Base-by-base conservation (phyloP, 148 eudicot species). In the Silene conica region DNA sequence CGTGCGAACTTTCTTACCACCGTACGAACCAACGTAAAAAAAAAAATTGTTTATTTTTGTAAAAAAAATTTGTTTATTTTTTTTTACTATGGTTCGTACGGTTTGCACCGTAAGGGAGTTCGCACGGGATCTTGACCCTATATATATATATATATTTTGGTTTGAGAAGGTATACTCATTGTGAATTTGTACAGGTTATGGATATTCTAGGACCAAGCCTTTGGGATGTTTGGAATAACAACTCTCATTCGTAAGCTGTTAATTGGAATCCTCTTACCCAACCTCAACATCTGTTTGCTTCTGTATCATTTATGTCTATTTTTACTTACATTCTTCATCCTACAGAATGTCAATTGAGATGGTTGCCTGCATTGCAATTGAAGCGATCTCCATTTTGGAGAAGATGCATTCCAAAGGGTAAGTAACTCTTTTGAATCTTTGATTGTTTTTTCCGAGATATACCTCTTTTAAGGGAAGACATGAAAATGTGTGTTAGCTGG, bases 181-280 rank as follows among this genome's bases (percentile, higher is more conserved):
- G 11, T 7, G 31, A 48, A 38, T 81, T 6, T 45, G 64, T 82
- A 45, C 88, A 94, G 97, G 97, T 94, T 66, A 92, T 94, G 98
- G 98, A 91, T 75, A 92, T 94, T 88, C 90, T 94, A 48, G 98
- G 98, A 31, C 98, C 98, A 21, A 94, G 98, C 74, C 82, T 94
- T 61, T 91, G 96, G 98, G 97, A 94, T 80, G 93, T 91, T 61
- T 94, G 98, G 98, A 94, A 92, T 80, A 87, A 74, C 71, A 89
- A 85, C 73, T 79, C 90, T 67, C 92, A 92, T 63, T 77, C 93
- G 97, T 94, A 73, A 80, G 92, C 67, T 45, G 62, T 25, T 62
- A 16, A 23, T 10, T 22, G 19, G 18, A 28, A 14, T 61, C 46
- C 55, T 34, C 12, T n/a, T 14, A 34, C 69, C 8, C 50, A 15